phyloP scores from a whole-genome alignment of 2,329 filamentous ascomycete genomes.

The Calonectria honghensis region DNA sequence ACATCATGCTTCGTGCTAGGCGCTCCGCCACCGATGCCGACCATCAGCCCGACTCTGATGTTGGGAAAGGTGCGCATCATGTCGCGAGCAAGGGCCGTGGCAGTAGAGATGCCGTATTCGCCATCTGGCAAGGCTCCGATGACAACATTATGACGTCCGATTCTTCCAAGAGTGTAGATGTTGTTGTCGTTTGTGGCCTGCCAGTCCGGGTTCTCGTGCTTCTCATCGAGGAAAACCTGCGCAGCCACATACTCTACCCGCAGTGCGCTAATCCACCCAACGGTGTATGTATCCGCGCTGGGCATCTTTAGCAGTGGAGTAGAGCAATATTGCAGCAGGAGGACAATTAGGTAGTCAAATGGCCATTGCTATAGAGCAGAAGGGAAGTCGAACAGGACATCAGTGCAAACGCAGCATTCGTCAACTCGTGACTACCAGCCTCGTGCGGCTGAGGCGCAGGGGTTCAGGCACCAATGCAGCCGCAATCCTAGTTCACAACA shows the following conservation, averaged over 20 bases:
- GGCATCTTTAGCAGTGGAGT: not conserved
- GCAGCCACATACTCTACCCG: slow-evolving; percentile 10
- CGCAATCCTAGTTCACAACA: not conserved
- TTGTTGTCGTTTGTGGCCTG: not conserved
- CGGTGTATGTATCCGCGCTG: not conserved
- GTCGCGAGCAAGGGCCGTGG: not conserved
- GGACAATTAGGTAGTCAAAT: not conserved
- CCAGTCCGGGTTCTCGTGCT: not conserved
- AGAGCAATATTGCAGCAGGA: not conserved
- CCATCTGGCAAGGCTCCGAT: not conserved
- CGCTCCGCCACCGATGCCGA: slow-evolving; percentile 21
- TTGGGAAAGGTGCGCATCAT: slow-evolving; percentile 25
- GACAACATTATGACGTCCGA: slow-evolving; percentile 26
- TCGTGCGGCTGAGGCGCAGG: not conserved
- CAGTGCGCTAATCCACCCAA: slow-evolving; percentile 6
- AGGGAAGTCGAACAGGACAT: not conserved
- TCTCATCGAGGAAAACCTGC: slow-evolving; percentile 10
- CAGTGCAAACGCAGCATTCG: not conserved
- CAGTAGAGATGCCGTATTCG: not conserved
- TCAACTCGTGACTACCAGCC: not conserved
- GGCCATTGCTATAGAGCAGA: not conserved
- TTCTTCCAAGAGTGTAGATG: slow-evolving; percentile 8
- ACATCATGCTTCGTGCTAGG: not conserved
- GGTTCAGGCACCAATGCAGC: not conserved
- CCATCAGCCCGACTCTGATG: slow-evolving; percentile 13